A percentile compares a stretch with the other conserved stretches of the same genome.
Conservation (phyloP, 2,329 filamentous ascomycete genomes). For the Metarhizium anisopliae region DNA sequence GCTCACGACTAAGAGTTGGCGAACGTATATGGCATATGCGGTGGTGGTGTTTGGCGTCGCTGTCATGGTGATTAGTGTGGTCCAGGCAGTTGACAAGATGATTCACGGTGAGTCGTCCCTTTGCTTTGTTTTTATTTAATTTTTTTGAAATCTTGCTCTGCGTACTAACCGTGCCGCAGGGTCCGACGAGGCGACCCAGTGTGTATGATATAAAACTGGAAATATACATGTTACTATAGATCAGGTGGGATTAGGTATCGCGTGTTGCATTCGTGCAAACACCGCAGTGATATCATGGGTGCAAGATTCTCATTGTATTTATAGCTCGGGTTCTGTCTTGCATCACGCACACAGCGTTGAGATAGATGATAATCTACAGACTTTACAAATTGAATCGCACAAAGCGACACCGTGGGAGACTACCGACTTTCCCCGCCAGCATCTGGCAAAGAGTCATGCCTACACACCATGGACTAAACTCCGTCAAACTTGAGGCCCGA, state of each 20-base stretch:
- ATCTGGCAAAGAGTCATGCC: too few relatives aligned
- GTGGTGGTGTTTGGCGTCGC: constrained; percentile 69
- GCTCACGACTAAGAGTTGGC: constrained; percentile 68
- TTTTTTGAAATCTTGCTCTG: background rate
- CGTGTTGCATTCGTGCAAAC: too few relatives aligned
- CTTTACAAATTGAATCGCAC: too few relatives aligned
- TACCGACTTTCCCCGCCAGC: too few relatives aligned
- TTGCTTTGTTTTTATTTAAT: background rate
- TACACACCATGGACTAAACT: too few relatives aligned
- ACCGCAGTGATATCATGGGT: too few relatives aligned
- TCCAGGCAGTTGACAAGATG: constrained; percentile 66
- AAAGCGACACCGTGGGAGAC: too few relatives aligned
- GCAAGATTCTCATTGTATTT: too few relatives aligned
- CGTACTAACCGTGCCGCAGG: constrained; percentile 2
- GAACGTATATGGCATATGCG: constrained; percentile 61
- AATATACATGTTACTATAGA: background rate
- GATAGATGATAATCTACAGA: too few relatives aligned
- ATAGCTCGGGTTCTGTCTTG: too few relatives aligned
- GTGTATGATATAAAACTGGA: constrained; percentile 2
- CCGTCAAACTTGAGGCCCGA: too few relatives aligned
- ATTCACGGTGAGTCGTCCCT: constrained; percentile 30
- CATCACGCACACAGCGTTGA: too few relatives aligned
- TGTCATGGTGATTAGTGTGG: constrained; percentile 74
- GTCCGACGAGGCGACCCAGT: constrained; percentile 7
- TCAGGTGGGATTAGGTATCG: background rate